phyloP scores from a whole-genome alignment of 1,284 basidiomycete genomes.

The Malassezia dermatis region DNA sequence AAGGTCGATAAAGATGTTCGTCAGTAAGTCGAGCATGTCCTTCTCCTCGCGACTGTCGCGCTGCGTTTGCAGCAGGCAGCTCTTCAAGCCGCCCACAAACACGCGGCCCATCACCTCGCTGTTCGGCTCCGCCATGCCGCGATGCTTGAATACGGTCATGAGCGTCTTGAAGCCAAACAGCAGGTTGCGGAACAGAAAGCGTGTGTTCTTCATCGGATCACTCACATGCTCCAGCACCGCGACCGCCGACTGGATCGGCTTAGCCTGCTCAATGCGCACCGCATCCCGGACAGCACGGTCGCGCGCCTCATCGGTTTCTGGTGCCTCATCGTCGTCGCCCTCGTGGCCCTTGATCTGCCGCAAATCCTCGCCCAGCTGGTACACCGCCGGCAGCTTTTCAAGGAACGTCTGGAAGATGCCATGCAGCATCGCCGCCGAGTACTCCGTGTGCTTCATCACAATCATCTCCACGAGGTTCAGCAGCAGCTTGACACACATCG shows the following conservation, averaged over 20 bases:
- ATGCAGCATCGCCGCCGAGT: constrained; percentile 60
- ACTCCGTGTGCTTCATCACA: constrained; percentile 50
- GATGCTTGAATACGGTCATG: constrained; percentile 66
- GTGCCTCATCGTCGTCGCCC: background rate
- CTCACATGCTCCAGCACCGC: constrained; percentile 49
- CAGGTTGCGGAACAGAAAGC: constrained; percentile 75
- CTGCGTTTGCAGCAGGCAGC: constrained; percentile 74
- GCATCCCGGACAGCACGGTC: constrained; percentile 15
- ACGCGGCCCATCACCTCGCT: constrained; percentile 77
- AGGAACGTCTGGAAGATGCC: constrained; percentile 74
- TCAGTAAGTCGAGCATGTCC: constrained; percentile 78
- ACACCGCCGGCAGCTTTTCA: constrained; percentile 74
- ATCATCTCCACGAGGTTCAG: constrained; percentile 80
- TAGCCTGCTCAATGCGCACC: constrained; percentile 49
- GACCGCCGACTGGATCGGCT: constrained; percentile 48
- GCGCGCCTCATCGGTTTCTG: constrained; percentile 19
- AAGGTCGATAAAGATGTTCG: constrained; percentile 51
- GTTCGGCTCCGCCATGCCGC: constrained; percentile 68
- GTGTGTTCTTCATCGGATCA: constrained; percentile 53
- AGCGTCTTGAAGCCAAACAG: constrained; percentile 81
- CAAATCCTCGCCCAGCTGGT: constrained; percentile 34
- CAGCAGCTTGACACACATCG: constrained; percentile 85
- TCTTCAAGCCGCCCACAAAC: constrained; percentile 73
- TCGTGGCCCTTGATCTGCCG: constrained; percentile 4
- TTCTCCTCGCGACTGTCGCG: constrained; percentile 62